Base-by-base conservation (phyloP, 2,329 filamentous ascomycete species). In the Coniochaeta hoffmannii region DNA sequence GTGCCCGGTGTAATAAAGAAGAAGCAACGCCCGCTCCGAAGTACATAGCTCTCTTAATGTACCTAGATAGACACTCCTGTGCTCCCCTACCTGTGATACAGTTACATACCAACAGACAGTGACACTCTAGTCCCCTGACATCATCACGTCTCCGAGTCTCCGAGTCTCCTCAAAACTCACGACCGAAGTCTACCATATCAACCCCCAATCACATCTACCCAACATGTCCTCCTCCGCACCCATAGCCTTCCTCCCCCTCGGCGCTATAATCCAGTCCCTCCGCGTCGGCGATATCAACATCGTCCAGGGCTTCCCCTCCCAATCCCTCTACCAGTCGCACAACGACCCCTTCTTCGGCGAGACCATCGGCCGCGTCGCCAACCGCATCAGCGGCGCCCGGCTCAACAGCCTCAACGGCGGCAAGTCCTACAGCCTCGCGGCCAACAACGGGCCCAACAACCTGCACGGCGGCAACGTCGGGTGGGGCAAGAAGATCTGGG, bases 311-410 rank as follows among this genome's bases (percentile, higher is more conserved):
- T 97, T 97, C 74, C 82, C 88, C 17, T 85, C 80, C 14, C 81
- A 88, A 54, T 83, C 88, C 46, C 82, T 86, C 58, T 97, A 97
- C 74, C 80, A 80, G 61, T 73, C 82, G 62, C 76, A 92, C 76
- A 93, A 94, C 73, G 75, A 72, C 11, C 85, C 89, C 1, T 92
- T 85, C 76, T 97, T 96, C 68, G 93, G 94, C 60, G 92, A 93
- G 69, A 97, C 90, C 46, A 96, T 97, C 68, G 94, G 94, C 55
- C 89, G 85, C 54, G 76, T 86, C 19, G 83, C 91, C 58, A 97
- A 97, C 75, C 87, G 93, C 56, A 84, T 96, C 68, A 81, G 83
- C 56, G 76, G 80, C 65, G 90, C 86, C 26, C 78, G 82, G 62
- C 85, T 97, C 68, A 73, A 85, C 61, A 78, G 77, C 53, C 73